Evolutionary conservation across 768 basidiomycete genomes (phyloP), one percentile per base, ranked within the genome.

Genomic region (Tylopilus balloui): DNA sequence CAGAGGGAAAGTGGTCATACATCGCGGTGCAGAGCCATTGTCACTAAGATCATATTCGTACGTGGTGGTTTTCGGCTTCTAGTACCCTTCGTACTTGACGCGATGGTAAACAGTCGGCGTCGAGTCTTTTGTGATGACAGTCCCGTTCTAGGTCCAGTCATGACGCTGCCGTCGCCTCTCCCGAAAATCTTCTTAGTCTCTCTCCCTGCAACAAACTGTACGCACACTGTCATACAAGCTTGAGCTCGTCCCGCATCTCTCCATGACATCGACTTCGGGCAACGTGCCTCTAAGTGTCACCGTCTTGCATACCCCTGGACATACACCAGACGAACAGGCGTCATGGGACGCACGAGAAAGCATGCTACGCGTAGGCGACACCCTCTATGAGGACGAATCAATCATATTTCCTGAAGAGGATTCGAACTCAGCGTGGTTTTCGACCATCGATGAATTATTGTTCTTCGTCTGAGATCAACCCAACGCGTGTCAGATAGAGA

Each of bases 1-100:
- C 63, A 36, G 65, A 57, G 3, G 71, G 73, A 10, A 57, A 50
- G 39, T 58, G 76, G 70, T 56, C 60, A 31, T 81, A 81, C 50
- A 56, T 78, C 31, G 70, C 80, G 9, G 74, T 76, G 19, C 64
- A 72, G 35, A 78, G 72, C 11, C 79, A 80, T 57, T 78, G 78
- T 49, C 80, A 81, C 52, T 80, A 78, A 53, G 80, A 81, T 54
- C 79, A 80, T 53, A 81, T 81, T 29, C 64, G 78, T 80, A 60
- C 44, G 78, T 70, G 35, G 36, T 14, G 13, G n/a, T 29, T 32
- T 11, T 3, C 15, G 13, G 1, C 11, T 21, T 24, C 17, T 17
- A 27, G 25, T n/a, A n/a, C 14, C 15, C 17, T 35, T 17, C 3
- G 24, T 10, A 15, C 9, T 14, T 29, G 50, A 47, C 23, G n/a